Base-by-base conservation (phyloP, 1,139 yeast species). In the Lodderomyces orthopsilosis region DNA sequence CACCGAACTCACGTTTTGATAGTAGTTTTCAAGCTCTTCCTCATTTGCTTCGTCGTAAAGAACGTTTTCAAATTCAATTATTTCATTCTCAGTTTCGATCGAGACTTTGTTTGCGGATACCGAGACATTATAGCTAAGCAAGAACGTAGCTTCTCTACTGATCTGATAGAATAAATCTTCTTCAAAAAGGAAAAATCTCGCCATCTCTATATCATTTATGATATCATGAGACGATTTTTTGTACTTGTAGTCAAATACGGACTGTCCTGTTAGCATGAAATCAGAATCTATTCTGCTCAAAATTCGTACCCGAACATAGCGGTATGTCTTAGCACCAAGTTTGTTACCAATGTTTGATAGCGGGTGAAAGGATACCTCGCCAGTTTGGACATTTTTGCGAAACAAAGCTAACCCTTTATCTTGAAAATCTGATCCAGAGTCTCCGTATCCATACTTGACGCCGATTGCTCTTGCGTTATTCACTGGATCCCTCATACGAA, bases 391-490 rank as follows among this genome's bases (percentile, higher is more conserved):
- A 45, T 67, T 65, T 46, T 68, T 66, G 50, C 80, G 65, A 46
- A 89, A 65, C 1, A 84, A 62, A 0, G 95, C 96, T 37, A 83
- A 66, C 1, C 97, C 97, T 50, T 78, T 76, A 52, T 88, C 94
- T 43, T 66, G 65, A 54, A 79, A 87, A 28, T 74, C 77, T 1
- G 96, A 87, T 0, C 98, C 98, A 0, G 95, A 82, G 60, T 90
- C 97, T 8, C 86, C 93, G 62, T 80, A 93, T 0, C 98, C 98
- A 58, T 86, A 91, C 55, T 87, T 88, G 30, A 91, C 85, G 1
- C 91, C 95, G 36, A 91, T 70, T 15, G 75, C 70, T 41, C 69
- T 41, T 50, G 74, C 65, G 33, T 80, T 80, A 30, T 57, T 63
- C 12, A 37, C 70, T 52, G 59, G 83, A 44, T 80, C 85, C 45